Base-by-base conservation (phyloP, 1,139 yeast species). In the Kluyveromyces sp. region DNA sequence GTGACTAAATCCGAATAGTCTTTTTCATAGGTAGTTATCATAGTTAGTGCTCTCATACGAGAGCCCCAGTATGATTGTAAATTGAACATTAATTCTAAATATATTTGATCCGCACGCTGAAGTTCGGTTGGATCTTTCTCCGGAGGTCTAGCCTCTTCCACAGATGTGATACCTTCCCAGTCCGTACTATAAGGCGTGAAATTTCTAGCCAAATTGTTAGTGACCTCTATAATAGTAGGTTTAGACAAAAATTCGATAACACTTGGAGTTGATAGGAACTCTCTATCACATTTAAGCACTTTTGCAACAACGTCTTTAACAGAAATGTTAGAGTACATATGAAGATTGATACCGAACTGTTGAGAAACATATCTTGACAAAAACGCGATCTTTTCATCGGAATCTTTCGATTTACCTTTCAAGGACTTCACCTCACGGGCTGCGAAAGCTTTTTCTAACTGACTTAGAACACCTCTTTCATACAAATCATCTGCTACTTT, bases 11-110 rank as follows among this genome's bases (percentile, higher is more conserved):
- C 89, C n/a, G 73, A 76, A 56, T 83, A 84, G 50, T 85, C 94
- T 55, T 76, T 82, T 55, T 83, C 88, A 61, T 74, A 84, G 26
- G 74, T 68, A 1, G 81, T 69, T 25, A 82, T 71, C 21, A 83
- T 77, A 39, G 69, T 74, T 51, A 85, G 67, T 0, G 90, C 86
- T 54, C 94, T 71, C 69, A 78, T 79, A 69, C 95, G 77, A 3
- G 92, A 82, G 50, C 79, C 75, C 95, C 95, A 85, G 56, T 85
- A 85, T 51, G 82, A 84, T 53, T 82, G 89, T 53, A 84, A 71
- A 55, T 84, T 84, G 61, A 81, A 83, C 56, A 83, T 78, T 60
- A 83, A 72, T 56, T 83, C 89, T 65, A 85, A 67, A 57, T 80
- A 85, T 7, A 85, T 69, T 60, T 90, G 76, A 61, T 85, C 95